phyloP scores from a whole-genome alignment of 164 flowering plant genomes.

The Macadamia integrifolia region DNA sequence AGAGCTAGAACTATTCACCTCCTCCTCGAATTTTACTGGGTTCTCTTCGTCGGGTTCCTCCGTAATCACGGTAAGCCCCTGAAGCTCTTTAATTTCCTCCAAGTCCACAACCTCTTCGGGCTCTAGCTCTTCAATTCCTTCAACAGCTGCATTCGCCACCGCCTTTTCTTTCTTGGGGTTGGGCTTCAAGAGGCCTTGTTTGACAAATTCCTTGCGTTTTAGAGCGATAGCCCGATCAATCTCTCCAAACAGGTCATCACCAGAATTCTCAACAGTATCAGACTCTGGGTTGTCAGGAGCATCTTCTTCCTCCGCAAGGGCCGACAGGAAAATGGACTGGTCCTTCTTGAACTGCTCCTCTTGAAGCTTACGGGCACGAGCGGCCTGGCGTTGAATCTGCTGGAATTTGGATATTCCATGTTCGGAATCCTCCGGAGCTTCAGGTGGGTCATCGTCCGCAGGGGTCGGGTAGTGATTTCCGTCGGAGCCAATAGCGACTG shows the following conservation, averaged over 20 bases:
- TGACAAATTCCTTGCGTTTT: conserved; percentile 75
- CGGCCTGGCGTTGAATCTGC: conserved; percentile 71
- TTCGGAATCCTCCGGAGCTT: conserved; percentile 72
- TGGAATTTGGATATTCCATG: conserved; percentile 78
- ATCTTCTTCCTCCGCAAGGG: conserved; percentile 62
- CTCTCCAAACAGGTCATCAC: conserved; percentile 77
- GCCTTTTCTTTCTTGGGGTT: conserved; percentile 39
- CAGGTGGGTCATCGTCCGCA: conserved; percentile 85
- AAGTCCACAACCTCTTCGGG: conserved; percentile 76
- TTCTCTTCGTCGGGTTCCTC: conserved; percentile 30
- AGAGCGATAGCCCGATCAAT: conserved; percentile 77
- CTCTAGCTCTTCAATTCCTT: conserved; percentile 50
- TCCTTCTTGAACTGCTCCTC: conserved; percentile 71
- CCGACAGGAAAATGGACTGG: conserved; percentile 60
- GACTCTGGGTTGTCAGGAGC: conserved; percentile 38
- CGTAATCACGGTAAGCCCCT: conserved; percentile 39
- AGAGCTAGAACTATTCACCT: conserved; percentile 20
- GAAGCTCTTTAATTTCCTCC: conserved; percentile 75
- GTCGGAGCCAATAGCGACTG: conserved; percentile 45
- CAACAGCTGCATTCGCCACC: conserved; percentile 7
- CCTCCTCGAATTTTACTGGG: conserved; percentile 22
- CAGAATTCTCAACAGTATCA: conserved; percentile 19
- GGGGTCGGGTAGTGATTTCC: conserved; percentile 68
- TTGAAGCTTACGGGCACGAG: conserved; percentile 57
- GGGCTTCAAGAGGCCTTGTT: conserved; percentile 71